Percentiles rank a stretch among this genome's conserved stretches.
phyloP scores from a whole-genome alignment of 352 stramenopile genomes.

The Globisporangium megalacanthum region DNA sequence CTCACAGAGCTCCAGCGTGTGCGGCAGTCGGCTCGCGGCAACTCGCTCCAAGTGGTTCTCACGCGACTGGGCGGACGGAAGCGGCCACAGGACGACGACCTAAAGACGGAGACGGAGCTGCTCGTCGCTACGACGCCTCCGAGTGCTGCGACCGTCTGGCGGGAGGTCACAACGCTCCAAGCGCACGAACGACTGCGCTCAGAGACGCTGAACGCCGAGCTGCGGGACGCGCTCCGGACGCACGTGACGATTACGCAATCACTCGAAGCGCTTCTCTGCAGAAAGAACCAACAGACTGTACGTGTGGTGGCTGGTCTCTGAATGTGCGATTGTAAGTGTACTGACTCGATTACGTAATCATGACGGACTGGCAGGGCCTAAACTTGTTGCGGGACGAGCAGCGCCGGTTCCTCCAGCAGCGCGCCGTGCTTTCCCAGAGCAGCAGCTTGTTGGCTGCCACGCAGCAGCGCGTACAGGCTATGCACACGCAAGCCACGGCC shows the following conservation, averaged over 20 bases:
- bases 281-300: conserved; percentile 13
- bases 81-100: not conserved
- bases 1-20: not conserved
- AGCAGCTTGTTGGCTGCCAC: not conserved
- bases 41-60: conserved; percentile 3
- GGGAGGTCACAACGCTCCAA: conserved; percentile 29
- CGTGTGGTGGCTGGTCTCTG: conserved; percentile 12
- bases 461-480: not conserved
- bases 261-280: conserved; percentile 32
- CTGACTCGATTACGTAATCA: too few species aligned
- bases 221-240: conserved; percentile 28
- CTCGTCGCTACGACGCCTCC: conserved; percentile 1
- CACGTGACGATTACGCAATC: conserved; percentile 36
- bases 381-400: conserved; percentile 9
- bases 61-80: not conserved
- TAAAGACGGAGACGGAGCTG: not conserved
- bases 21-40: not conserved
- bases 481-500: not conserved
- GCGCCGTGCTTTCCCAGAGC: not conserved
- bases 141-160: conserved; percentile 22
- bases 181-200: conserved; percentile 29
- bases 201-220: conserved; percentile 34
- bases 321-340: not conserved
- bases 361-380: not conserved
- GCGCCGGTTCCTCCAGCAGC: not conserved